These are phyloP conservation scores for Mycosarcoma mackinlayi DNA, from an alignment of 1,284 basidiomycete genomes.

Conservation along the genomic window DNA sequence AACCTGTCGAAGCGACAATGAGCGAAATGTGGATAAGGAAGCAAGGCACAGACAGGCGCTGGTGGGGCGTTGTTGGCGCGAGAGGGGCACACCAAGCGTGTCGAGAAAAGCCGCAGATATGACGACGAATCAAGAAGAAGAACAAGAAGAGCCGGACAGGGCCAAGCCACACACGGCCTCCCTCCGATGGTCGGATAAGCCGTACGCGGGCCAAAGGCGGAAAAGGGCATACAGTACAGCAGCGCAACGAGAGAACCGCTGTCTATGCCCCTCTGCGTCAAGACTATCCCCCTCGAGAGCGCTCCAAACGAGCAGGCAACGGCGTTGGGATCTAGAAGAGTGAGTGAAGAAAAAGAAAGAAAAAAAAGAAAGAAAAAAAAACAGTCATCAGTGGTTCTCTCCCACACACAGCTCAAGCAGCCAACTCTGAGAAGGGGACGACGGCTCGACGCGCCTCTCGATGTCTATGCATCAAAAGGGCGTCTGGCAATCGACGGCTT, in stretches of 20 bases:
- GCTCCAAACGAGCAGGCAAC: too few relatives aligned
- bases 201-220: slow-evolving; percentile 2
- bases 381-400: background rate
- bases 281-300: too few relatives aligned
- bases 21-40: too few relatives aligned
- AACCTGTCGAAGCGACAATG: too few relatives aligned
- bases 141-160: slow-evolving; percentile 1
- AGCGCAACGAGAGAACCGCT: background rate
- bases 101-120: background rate
- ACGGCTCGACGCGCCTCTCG: too few relatives aligned
- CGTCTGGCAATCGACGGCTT: background rate
- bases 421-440: too few relatives aligned
- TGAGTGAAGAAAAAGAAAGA: background rate
- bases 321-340: slow-evolving; percentile 2
- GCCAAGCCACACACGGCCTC: background rate
- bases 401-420: background rate
- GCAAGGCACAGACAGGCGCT: too few relatives aligned
- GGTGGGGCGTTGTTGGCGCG: too few relatives aligned
- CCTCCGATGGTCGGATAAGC: slow-evolving; percentile 8
- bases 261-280: background rate
- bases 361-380: background rate
- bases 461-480: background rate
- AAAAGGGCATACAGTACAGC: background rate
- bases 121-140: slow-evolving; percentile 8
- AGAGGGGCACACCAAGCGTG: background rate